Conservation (phyloP, 352 stramenopile genomes). For the Phytophthora hibernalis region DNA sequence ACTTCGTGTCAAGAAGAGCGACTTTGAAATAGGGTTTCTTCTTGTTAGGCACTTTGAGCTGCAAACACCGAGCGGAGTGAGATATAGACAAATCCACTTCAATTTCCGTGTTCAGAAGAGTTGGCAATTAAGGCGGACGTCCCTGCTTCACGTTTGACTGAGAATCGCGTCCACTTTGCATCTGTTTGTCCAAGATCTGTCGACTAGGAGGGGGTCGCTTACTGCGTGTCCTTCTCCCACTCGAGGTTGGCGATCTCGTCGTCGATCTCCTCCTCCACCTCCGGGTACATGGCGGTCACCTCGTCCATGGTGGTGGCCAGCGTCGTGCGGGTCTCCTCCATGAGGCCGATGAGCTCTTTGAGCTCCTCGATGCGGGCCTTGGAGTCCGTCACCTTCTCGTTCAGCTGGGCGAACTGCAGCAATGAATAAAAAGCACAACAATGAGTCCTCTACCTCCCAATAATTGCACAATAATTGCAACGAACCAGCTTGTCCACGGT, state of each 20-base stretch:
- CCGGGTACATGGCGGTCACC: conserved; percentile 86
- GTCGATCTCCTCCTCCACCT: conserved; percentile 87
- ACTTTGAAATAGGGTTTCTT: conserved; percentile 34
- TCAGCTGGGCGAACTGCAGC: conserved; percentile 68
- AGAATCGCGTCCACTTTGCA: conserved; percentile 16
- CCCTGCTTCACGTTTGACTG: conserved; percentile 3
- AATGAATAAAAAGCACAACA: conserved; percentile 9
- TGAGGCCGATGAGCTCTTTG: conserved; percentile 81
- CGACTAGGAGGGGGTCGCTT: conserved; percentile 29
- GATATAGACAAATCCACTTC: conserved; percentile 34
- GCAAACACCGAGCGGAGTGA: conserved; percentile 13
- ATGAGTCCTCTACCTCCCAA: conserved; percentile 6
- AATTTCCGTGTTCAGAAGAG: conserved; percentile 41
- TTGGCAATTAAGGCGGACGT: conserved; percentile 35
- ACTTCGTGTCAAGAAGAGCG: background rate
- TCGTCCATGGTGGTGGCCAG: conserved; percentile 88
- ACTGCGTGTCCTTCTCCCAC: conserved; percentile 91
- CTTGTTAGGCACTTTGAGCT: conserved; percentile 34
- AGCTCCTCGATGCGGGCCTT: conserved; percentile 89
- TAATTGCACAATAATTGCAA: background rate
- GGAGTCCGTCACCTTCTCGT: conserved; percentile 87
- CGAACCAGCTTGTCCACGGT: conserved; percentile 77
- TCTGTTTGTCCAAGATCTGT: conserved; percentile 23
- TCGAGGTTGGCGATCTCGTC: conserved; percentile 91
- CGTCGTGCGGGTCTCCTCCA: conserved; percentile 88